Base-by-base conservation (phyloP, 2,329 filamentous ascomycete genomes). In the Trichophyton equinum region DNA sequence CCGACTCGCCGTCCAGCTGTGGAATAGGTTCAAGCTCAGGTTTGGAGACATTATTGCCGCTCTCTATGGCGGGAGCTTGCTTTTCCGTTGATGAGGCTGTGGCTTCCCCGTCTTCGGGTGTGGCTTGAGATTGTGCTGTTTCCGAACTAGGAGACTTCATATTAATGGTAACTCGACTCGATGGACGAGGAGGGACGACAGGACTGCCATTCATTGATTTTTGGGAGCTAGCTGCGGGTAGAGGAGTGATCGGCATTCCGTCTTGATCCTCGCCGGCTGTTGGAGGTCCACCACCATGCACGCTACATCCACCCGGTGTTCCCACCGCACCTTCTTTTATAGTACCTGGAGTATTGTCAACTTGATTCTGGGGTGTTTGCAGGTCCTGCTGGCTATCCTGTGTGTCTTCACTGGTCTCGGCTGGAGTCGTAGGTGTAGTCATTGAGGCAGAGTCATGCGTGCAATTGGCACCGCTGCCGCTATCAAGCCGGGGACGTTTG, bases 121-220 rank as follows among this genome's bases (percentile, higher is more conserved):
- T 36, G 36, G 33, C 36, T n/a, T 18, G 55, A 42, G 55, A 42
- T 4, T 11, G 22, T 57, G 15, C 20, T 30, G 55, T 49, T 15
- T 59, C 40, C 18, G 30, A 49, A 2, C 8, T 49, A 15, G 40
- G 57, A 46, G 73, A 75, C 63, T 75, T 76, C 66, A 74, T 73
- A 63, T 79, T 79, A 65, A 79, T 78, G 11, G 77, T 78, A 33
- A 79, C 73, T 66, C 75, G 76, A 62, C 73, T 77, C 49, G 75
- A 72, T 20, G 74, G 71, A 49, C 72, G 73, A 55, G 61, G 61
- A 27, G 66, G 58, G 38, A 64, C 20, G 57, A 62, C 20, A 58
- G 57, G 57, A 25, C 36, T 42, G 33, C 36, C 40, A 20, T 42
- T 58, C 36, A 46, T 36, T 11, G 40, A 46, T 30, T 7, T 25